Evolutionary conservation across 2,329 filamentous ascomycete species (phyloP), one percentile per base, ranked within the genome.

Genomic region (Colletotrichum kahawae): DNA sequence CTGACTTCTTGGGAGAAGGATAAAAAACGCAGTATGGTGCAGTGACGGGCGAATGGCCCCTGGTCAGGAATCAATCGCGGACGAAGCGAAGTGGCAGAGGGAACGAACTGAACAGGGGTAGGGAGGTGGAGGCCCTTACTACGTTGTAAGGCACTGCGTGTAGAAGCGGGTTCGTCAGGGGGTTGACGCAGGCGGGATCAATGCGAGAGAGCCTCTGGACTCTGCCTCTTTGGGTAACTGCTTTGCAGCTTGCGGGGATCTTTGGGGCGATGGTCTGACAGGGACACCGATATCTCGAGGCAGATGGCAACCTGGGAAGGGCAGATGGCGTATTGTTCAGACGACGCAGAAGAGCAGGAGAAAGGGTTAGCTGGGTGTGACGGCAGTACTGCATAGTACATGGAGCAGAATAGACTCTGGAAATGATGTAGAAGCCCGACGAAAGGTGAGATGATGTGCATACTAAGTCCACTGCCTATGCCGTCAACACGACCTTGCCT

Each of bases 141-240:
- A 48, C 13, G 33, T 33, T 62, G 38, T 18, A 43, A 57, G 64
- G 24, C 65, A 51, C 43, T 12, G 16, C 68, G 51, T 70, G 66
- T 60, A 65, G 65, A 74, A 74, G 65, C 48, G 70, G 59, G 60
- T 59, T 74, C 33, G 36, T 54, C 64, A 64, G 36, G 74, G 64
- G 70, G 60, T 57, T 74, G 60, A 76, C 70, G 65, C 74, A 76
- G 48, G 63, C 29, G 59, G 51, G 57, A 76, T 76, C 74, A 76
- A 76, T 76, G 74, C 74, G 70, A 76, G 27, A 29, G 18, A 31
- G 10, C 27, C 33, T 68, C 56, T 64, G 56, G 62, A 67, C 57
- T 36, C 57, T 74, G 38, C 64, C 64, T 73, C 48, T 74, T 74
- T 62, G 48, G 56, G 67, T 33, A 59, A 72, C 57, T 56, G 48